Evolutionary conservation across 2,329 filamentous ascomycete species (phyloP).

Genomic region (Aspergillus viridinutans): DNA sequence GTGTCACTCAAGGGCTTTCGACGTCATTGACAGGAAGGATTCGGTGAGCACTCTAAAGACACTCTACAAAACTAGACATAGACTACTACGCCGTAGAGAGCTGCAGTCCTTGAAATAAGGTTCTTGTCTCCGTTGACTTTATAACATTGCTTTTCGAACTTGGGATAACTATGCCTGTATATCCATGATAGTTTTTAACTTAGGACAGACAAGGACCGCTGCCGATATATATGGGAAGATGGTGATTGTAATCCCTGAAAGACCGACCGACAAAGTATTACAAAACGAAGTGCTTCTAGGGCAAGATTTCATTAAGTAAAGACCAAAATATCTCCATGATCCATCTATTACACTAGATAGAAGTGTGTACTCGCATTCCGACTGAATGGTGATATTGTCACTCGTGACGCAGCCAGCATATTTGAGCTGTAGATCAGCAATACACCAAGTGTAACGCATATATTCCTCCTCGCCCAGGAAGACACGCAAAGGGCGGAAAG

Average conservation of each 20-base stretch:
- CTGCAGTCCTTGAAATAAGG: not conserved
- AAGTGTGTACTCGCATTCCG: not conserved
- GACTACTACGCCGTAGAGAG: not conserved
- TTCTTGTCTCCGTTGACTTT: not conserved
- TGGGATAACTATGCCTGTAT: not conserved
- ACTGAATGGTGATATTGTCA: not conserved
- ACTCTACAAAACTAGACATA: too few species aligned
- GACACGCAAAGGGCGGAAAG: slow-evolving; percentile 9
- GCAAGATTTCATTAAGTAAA: not conserved
- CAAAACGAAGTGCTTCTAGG: not conserved
- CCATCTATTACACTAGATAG: not conserved
- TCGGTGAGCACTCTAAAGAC: not conserved
- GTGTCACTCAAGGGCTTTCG: slow-evolving; percentile 7
- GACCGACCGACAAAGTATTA: not conserved
- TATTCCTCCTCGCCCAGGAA: not conserved
- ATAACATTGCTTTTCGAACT: not conserved
- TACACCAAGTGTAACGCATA: not conserved
- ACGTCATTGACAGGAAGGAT: slow-evolving; percentile 29
- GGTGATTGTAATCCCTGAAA: not conserved
- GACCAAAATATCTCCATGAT: not conserved
- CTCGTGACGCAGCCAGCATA: not conserved
- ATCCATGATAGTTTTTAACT: not conserved
- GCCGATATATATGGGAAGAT: not conserved
- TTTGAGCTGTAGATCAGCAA: not conserved
- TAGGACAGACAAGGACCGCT: not conserved